phyloP scores from a whole-genome alignment of 2,329 filamentous ascomycete genomes.

The Esteya vermicola region DNA sequence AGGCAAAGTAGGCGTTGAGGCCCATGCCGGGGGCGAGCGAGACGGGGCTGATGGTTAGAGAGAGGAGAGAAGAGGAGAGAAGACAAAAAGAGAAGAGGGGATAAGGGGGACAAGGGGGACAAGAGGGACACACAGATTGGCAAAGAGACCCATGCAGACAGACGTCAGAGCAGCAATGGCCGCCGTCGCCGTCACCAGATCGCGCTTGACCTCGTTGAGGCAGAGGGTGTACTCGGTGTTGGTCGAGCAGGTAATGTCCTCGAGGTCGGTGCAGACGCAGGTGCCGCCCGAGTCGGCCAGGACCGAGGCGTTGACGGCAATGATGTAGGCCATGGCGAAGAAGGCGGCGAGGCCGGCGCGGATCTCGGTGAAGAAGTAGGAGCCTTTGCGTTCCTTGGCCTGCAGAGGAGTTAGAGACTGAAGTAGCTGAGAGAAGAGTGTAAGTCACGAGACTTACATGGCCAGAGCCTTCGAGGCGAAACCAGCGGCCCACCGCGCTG shows the following conservation, averaged over 20 bases:
- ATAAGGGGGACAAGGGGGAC: no score
- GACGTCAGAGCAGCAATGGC: conserved; percentile 62
- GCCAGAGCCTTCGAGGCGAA: conserved; percentile 68
- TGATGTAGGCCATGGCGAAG: conserved; percentile 74
- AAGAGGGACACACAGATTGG: conserved; percentile 49
- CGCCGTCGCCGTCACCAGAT: conserved; percentile 70
- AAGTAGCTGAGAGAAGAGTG: no score
- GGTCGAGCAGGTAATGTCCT: conserved; percentile 13
- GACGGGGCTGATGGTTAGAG: conserved; percentile 6
- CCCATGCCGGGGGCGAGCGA: conserved; percentile 46
- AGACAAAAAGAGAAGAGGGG: conserved; percentile 20
- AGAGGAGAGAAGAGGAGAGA: not conserved
- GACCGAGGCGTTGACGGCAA: conserved; percentile 58
- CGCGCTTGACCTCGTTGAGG: conserved; percentile 31
- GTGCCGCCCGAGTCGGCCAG: conserved; percentile 64
- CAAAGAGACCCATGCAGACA: conserved; percentile 66
- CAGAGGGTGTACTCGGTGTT: conserved; percentile 14
- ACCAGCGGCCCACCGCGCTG: conserved; percentile 55
- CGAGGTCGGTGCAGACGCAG: conserved; percentile 44
- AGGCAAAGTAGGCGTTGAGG: conserved; percentile 53
- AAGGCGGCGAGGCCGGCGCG: conserved; percentile 70
- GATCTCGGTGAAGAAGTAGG: conserved; percentile 62
- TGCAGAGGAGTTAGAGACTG: no score
- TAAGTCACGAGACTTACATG: conserved; percentile 27
- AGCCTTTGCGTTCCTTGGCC: conserved; percentile 49